Percentiles rank a stretch among this genome's conserved stretches.
phyloP scores from a whole-genome alignment of 495 filamentous ascomycete genomes.

The Aspergillus heteromorphus region DNA sequence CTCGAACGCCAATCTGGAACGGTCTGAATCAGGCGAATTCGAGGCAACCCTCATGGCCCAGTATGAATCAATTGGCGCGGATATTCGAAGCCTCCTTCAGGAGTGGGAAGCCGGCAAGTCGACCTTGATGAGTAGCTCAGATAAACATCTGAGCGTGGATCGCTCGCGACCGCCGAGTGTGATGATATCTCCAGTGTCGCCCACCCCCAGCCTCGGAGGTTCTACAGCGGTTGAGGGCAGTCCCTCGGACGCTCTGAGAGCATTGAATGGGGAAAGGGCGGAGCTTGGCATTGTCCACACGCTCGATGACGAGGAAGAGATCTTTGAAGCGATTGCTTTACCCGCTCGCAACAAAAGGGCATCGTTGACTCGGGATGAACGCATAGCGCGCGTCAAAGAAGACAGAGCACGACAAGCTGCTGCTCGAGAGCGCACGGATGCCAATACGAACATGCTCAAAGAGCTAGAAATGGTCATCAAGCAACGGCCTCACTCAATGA shows the following conservation, averaged over 20 bases:
- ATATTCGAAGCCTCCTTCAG: constrained; percentile 74
- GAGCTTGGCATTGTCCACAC: constrained; percentile 26
- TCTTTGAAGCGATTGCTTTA: constrained; percentile 84
- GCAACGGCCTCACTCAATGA: constrained; percentile 49
- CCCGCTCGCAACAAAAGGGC: constrained; percentile 60
- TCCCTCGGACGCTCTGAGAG: constrained; percentile 68
- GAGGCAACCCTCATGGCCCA: constrained; percentile 73
- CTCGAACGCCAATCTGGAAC: constrained; percentile 69
- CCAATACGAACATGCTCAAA: constrained; percentile 80
- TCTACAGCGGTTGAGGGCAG: constrained; percentile 80
- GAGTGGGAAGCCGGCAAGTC: constrained; percentile 88
- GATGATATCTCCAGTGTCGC: constrained; percentile 68
- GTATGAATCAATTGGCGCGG: constrained; percentile 89
- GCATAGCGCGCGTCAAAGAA: constrained; percentile 82
- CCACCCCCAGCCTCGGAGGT: constrained; percentile 74
- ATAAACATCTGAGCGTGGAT: constrained; percentile 47
- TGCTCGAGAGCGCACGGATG: constrained; percentile 64
- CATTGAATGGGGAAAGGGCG: constrained; percentile 61
- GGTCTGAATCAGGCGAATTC: constrained; percentile 61
- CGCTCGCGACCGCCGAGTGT: constrained; percentile 64
- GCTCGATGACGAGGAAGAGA: constrained; percentile 63
- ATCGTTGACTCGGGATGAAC: constrained; percentile 77
- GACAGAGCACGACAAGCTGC: constrained; percentile 68
- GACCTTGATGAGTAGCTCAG: constrained; percentile 67
- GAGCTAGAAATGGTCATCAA: constrained; percentile 89